Evolutionary conservation across 345 rosid species (phyloP), one percentile per base, ranked within the genome.

Genomic region (Dovyalis caffra): DNA sequence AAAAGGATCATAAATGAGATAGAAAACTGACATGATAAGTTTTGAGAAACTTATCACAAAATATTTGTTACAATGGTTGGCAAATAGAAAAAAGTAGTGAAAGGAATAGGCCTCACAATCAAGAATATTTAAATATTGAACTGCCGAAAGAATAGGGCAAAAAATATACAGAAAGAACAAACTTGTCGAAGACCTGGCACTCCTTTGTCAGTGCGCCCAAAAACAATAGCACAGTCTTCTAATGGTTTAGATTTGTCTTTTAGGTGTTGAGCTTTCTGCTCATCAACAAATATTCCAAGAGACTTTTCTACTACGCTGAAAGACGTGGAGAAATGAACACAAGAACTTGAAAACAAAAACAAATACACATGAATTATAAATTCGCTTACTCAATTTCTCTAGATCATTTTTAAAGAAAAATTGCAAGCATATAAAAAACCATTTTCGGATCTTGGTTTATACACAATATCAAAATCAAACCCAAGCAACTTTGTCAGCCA

Each of bases 121-220:
- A 47, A 47, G 53, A 47, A 47, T 47, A 47, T 20, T 61, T 28
- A 28, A 12, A 61, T 1, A 12, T 25, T 61, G 32, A 5, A 9
- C 14, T 32, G 10, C 8, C 21, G 34, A 26, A 38, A 69, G 43
- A 34, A 71, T 3, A 25, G 53, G 76, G 68, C 21, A n/a, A 73
- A 40, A 58, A 67, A 88, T 98, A 53, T 88, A 95, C 99, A 90
- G 83, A 95, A 95, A 72, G 98, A 90, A 90, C 98, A 95, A 87
- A 90, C 96, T 95, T 91, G 99, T 66, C 75, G 81, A 85, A 93
- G 85, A 58, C 98, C 98, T 64, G 98, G 89, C 31, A 95, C 99
- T 78, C 99, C 97, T 88, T 91, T 93, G 82, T 95, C 99, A 3
- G 99, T 95, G 71, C 99, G 94, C 64, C 98, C 97, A 51, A 98